Evolutionary conservation across 345 rosid species (phyloP), one percentile per base, ranked within the genome.

Genomic region (Melastoma malabathricum): DNA sequence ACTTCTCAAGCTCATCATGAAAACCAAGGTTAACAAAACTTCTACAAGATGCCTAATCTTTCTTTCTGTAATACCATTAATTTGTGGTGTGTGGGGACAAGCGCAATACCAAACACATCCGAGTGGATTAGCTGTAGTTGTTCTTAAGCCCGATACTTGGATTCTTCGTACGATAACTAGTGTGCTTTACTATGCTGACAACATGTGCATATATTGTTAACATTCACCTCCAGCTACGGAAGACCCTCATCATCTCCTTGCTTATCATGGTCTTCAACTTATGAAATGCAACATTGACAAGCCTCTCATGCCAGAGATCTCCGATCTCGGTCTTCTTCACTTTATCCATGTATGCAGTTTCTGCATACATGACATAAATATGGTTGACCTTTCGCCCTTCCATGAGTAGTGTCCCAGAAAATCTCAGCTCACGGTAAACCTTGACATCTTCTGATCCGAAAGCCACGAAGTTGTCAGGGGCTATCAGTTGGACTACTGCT

Each of bases 101-200:
- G n/a, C n/a, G n/a, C n/a, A n/a, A n/a, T n/a, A n/a, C n/a, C n/a
- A 54, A 63, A 59, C 48, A 50, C 51, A 44, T 44, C 43, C 45
- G 17, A 63, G 15, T 68, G 67, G 4, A 58, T 18, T 15, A 62
- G 46, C 41, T 65, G 31, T 0, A 54, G 22, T 27, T 48, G 56
- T 20, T 16, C 47, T 13, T 57, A 48, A 10, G 13, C 59, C 62
- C 34, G 12, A 3, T 15, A 67, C 4, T 43, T 57, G 0, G 39
- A 61, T 1, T 61, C 52, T 12, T 47, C 44, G 25, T 48, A 61
- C 15, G 19, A 10, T 10, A 64, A 13, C 15, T 18, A 18, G 3
- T 18, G 27, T 48, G 48, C 48, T 18, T 50, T 25, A 10, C 20
- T 10, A 0, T 47, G 50, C 14, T 41, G 29, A 41, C 47, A 13